Evolutionary conservation across 768 basidiomycete genomes (phyloP).

Genomic region (Mycena crocata): DNA sequence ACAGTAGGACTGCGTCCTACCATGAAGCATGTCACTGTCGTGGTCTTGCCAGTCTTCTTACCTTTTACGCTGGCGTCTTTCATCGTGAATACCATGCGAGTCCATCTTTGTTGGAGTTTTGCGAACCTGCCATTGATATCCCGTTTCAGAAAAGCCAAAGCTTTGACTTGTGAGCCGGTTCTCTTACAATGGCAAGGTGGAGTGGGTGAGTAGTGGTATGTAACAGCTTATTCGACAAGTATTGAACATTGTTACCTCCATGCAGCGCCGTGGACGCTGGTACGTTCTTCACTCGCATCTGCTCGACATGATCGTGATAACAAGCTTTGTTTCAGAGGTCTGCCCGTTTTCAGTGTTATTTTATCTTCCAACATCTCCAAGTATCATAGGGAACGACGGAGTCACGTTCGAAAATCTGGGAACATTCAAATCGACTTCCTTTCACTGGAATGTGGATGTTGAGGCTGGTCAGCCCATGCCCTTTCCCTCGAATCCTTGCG

Average conservation of each 20-base stretch:
- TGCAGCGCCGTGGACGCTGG: slow-evolving; percentile 22
- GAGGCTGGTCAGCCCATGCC: slow-evolving; percentile 8
- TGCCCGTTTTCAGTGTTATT: neutral
- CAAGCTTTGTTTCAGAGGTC: slow-evolving; percentile 5
- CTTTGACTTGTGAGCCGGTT: slow-evolving; percentile 26
- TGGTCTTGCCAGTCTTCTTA: slow-evolving; percentile 10
- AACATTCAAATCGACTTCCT: neutral
- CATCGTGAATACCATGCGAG: slow-evolving; percentile 6
- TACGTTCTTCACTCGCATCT: neutral
- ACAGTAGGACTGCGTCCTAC: neutral
- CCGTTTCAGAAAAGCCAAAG: neutral
- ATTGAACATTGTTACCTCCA: neutral
- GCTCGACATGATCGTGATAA: neutral
- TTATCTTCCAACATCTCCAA: neutral
- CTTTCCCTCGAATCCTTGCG: neutral
- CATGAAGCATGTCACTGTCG: slow-evolving; percentile 4
- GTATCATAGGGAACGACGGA: neutral
- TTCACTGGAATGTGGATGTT: slow-evolving; percentile 16
- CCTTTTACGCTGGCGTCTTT: slow-evolving; percentile 22
- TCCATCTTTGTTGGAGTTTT: neutral
- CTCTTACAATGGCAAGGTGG: slow-evolving; percentile 29
- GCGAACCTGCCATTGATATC: neutral
- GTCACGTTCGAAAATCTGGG: neutral
- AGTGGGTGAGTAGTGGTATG: neutral
- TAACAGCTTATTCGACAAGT: neutral